Conservation (phyloP, 257 asterid species). For the Gentiana dahurica region DNA sequence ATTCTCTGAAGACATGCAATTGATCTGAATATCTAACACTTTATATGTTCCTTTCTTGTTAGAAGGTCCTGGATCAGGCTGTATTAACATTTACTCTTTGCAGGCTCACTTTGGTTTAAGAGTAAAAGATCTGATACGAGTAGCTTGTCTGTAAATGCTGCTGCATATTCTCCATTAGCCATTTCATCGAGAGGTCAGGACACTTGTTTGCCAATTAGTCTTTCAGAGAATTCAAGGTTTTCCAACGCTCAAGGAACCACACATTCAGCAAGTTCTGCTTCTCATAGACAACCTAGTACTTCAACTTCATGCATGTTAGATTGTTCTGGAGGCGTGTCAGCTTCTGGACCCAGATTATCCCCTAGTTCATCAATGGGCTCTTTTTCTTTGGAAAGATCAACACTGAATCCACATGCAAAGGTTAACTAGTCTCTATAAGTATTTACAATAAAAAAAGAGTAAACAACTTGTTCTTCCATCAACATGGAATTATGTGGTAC, state of each 20-base stretch:
- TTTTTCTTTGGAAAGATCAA: constrained; percentile 78
- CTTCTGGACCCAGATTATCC: constrained; percentile 68
- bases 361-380: constrained; percentile 83
- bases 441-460: too few species aligned
- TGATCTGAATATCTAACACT: too few species aligned
- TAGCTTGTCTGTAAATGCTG: constrained; percentile 50
- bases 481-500: too few species aligned
- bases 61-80: too few species aligned
- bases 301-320: constrained; percentile 54
- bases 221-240: constrained; percentile 28
- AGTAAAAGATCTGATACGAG: constrained; percentile 37
- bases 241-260: constrained; percentile 36
- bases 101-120: constrained; percentile 31
- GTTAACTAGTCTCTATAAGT: constrained; percentile 20
- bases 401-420: constrained; percentile 90
- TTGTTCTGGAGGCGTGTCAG: constrained; percentile 55
- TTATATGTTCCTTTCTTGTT: too few species aligned
- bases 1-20: neutral
- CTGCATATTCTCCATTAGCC: constrained; percentile 42
- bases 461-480: too few species aligned
- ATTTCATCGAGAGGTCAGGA: constrained; percentile 51
- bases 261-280: constrained; percentile 26
- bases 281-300: constrained; percentile 42
- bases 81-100: constrained; percentile 6
- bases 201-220: constrained; percentile 31